A percentile compares a stretch with the other conserved stretches of the same genome.
phyloP scores from a whole-genome alignment of 305 asterid genomes.

The Solanum chacoense region DNA sequence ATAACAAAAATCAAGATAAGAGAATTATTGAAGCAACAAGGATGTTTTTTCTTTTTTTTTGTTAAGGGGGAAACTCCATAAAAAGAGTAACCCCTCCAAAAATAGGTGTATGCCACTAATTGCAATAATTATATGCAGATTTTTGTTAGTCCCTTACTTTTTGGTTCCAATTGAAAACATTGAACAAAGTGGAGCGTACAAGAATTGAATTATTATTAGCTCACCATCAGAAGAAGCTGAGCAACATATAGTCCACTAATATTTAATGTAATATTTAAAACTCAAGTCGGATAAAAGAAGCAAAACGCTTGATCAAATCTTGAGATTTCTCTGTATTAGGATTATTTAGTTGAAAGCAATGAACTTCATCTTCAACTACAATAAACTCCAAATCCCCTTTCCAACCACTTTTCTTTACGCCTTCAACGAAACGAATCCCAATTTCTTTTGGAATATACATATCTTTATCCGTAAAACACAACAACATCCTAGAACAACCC shows the following conservation, averaged over 20 bases:
- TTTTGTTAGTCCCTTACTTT: conserved; percentile 35
- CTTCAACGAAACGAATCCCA: conserved; percentile 10
- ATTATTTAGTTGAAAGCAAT: conserved; percentile 16
- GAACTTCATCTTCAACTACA: conserved; percentile 17
- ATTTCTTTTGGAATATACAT: conserved; percentile 13
- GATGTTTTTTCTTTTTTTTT: not conserved
- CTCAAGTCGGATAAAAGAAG: not conserved
- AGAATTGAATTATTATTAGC: not conserved
- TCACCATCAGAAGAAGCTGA: not conserved
- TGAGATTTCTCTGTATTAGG: conserved; percentile 8
- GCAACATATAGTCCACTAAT: not conserved
- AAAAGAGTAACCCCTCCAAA: no score
- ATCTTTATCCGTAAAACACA: conserved; percentile 18
- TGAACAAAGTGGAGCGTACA: not conserved
- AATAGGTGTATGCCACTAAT: no score
- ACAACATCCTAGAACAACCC: conserved; percentile 16
- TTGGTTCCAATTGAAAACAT: conserved; percentile 20
- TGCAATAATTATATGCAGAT: not conserved
- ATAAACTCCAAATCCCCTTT: conserved; percentile 22
- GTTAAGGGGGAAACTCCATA: no score
- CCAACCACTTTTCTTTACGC: conserved; percentile 29
- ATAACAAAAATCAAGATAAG: not conserved
- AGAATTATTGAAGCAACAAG: not conserved
- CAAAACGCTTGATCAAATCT: not conserved
- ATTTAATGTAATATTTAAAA: not conserved